Evolutionary conservation across 352 stramenopile genomes (phyloP).

Genomic region (Pythium folliculosum): DNA sequence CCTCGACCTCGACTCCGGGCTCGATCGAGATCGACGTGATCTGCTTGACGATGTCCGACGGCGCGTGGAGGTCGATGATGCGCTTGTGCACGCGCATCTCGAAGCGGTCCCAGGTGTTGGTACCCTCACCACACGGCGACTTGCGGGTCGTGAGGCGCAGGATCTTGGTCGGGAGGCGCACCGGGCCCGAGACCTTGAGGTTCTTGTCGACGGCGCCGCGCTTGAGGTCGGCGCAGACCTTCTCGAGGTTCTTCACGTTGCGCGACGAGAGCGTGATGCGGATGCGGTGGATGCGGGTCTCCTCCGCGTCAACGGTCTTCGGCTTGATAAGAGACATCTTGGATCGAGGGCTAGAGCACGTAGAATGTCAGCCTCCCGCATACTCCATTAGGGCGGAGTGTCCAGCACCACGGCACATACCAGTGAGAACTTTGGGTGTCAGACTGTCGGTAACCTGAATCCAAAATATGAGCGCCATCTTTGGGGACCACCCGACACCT

Average conservation of each 20-base stretch:
- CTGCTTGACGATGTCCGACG: constrained; percentile 99
- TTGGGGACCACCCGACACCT: too few relatives aligned
- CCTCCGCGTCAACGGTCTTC: constrained; percentile 84
- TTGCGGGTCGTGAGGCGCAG: constrained; percentile 99
- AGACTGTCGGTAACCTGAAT: constrained; percentile 92
- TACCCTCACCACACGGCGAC: constrained; percentile 97
- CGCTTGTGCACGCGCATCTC: constrained; percentile 99
- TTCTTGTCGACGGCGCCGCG: constrained; percentile 97
- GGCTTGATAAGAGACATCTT: constrained; percentile 89
- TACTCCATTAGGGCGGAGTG: too few relatives aligned
- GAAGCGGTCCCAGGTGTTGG: constrained; percentile 99
- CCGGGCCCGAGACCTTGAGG: constrained; percentile 97
- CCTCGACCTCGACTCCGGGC: constrained; percentile 98
- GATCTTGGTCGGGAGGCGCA: constrained; percentile 99
- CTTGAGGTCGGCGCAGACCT: constrained; percentile 99
- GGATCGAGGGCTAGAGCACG: constrained; percentile 75
- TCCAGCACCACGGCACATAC: constrained; percentile 49
- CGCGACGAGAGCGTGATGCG: constrained; percentile 99
- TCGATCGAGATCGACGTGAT: constrained; percentile 99
- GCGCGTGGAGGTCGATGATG: constrained; percentile 98
- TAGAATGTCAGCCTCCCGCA: not conserved
- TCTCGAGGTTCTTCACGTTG: constrained; percentile 99
- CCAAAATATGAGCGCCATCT: constrained; percentile 52
- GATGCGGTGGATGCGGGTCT: constrained; percentile 95
- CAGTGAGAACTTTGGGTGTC: constrained; percentile 63